Base-by-base conservation (phyloP, 2,329 filamentous ascomycete genomes). In the Myriosclerotinia curreyana region DNA sequence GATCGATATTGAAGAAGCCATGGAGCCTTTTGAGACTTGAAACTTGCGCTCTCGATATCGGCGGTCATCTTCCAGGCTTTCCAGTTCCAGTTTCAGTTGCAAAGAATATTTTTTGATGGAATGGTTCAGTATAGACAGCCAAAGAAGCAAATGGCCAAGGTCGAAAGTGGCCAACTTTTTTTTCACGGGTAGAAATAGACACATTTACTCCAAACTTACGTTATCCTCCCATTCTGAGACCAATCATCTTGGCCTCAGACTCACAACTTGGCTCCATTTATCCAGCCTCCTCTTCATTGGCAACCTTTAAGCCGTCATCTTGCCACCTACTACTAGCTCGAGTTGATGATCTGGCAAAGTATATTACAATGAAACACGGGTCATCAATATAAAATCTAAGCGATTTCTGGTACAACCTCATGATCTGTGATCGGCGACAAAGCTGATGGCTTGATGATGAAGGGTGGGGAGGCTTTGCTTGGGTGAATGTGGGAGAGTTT, bases 1-100 rank as follows among this genome's bases (percentile, higher is more conserved):
- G 65, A 66, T 17, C 65, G 58, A 22, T 58, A 60, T 77, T 34
- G 73, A 17, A 61, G 48, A 12, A 61, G 59, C 59, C 59, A 61
- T 61, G 59, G 59, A 17, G 22, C 6, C 48, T 53, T 61, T 15
- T 31, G 48, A 61, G 20, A n/a, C 36, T 42, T 61, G 17, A 36
- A 22, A 31, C 34, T 52, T 38, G 48, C 59, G 14, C 36, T 61
- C 36, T 61, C 59, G 12, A 53, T 61, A 44, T 61, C 59, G 17
- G 25, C 48, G 53, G 59, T 22, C 59, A 61, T 61, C 22, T 52
- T 61, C 17, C 22, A n/a, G 14, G 42, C 12, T 40, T 58, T 46
- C 40, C 40, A 20, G 42, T 48, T 58, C 20, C 17, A 52, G n/a
- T 58, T 46, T 40, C 40, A 20, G 42, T 48, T 58, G 9, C 17